Evolutionary conservation across 2,329 filamentous ascomycete species (phyloP).

Genomic region (Trichoderma citrinoviride): DNA sequence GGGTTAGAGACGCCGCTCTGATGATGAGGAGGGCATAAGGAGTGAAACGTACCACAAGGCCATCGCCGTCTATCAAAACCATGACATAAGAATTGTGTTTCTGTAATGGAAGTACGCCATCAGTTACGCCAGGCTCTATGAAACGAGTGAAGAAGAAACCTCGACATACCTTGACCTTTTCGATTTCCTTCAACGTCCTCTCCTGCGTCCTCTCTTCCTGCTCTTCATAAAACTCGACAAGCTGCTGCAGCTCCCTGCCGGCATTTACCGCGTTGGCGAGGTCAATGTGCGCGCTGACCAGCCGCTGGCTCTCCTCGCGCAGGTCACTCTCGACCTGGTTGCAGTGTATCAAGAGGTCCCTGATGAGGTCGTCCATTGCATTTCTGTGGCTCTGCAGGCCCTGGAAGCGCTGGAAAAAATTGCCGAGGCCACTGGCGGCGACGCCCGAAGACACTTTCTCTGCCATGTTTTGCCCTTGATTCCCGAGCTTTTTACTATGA

Average conservation of each 20-base stretch:
- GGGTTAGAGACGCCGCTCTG: background rate
- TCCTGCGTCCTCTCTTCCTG: slow-evolving; percentile 31
- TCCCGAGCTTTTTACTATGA: too few species aligned
- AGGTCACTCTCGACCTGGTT: slow-evolving; percentile 45
- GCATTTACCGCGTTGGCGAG: slow-evolving; percentile 48
- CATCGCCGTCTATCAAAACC: slow-evolving; percentile 62
- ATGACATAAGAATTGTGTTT: slow-evolving; percentile 58
- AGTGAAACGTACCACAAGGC: slow-evolving; percentile 50
- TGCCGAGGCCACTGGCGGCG: background rate
- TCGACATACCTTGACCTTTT: slow-evolving; percentile 45
- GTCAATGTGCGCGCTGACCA: slow-evolving; percentile 48
- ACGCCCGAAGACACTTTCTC: background rate
- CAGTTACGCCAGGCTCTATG: background rate
- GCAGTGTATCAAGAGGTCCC: slow-evolving; percentile 35
- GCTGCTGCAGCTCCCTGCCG: slow-evolving; percentile 50
- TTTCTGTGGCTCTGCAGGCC: background rate
- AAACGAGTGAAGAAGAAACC: background rate
- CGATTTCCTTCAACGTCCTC: slow-evolving; percentile 36
- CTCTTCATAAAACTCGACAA: slow-evolving; percentile 41
- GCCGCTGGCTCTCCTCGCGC: slow-evolving; percentile 43
- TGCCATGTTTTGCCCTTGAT: too few species aligned
- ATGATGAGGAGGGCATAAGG: background rate
- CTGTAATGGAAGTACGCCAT: slow-evolving; percentile 32
- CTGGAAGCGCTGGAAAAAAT: background rate
- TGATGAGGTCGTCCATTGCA: slow-evolving; percentile 17